These are phyloP conservation scores for Kluyveromyces wickerhamii DNA, from an alignment of 805 yeast genomes.

Conservation along the genomic window DNA sequence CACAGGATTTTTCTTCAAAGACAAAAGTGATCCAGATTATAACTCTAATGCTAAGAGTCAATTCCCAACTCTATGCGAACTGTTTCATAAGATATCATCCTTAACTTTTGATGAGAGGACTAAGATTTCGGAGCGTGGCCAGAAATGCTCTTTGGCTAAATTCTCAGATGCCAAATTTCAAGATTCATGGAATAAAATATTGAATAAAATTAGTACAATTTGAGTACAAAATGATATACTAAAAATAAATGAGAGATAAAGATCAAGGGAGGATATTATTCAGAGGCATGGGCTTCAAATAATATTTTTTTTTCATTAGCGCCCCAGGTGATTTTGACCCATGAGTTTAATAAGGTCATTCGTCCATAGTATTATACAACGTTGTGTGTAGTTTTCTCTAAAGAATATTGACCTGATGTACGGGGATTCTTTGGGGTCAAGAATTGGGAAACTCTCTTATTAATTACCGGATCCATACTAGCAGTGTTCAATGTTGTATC, in stretches of 20 bases:
- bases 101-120: constrained; percentile 32
- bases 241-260: no score
- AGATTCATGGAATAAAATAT: constrained; percentile 40
- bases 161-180: constrained; percentile 59
- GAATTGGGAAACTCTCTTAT: constrained; percentile 7
- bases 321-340: no score
- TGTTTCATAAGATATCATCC: constrained; percentile 38
- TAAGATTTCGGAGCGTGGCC: constrained; percentile 40
- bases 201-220: no score
- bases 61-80: constrained; percentile 43
- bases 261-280: no score
- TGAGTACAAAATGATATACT: no score
- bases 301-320: no score
- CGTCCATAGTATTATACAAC: neutral
- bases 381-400: constrained; percentile 1
- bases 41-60: constrained; percentile 14
- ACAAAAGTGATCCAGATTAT: constrained; percentile 65
- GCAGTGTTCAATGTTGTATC: constrained; percentile 5
- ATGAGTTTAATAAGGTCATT: no score
- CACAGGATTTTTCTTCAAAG: constrained; percentile 76
- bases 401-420: constrained; percentile 3
- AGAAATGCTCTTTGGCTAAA: constrained; percentile 37
- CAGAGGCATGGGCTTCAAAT: no score
- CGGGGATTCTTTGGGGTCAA: constrained; percentile 6
- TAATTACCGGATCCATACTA: constrained; percentile 1